phyloP scores from a whole-genome alignment of 805 yeast genomes.

The Wickerhamomyces hampshirensis region DNA sequence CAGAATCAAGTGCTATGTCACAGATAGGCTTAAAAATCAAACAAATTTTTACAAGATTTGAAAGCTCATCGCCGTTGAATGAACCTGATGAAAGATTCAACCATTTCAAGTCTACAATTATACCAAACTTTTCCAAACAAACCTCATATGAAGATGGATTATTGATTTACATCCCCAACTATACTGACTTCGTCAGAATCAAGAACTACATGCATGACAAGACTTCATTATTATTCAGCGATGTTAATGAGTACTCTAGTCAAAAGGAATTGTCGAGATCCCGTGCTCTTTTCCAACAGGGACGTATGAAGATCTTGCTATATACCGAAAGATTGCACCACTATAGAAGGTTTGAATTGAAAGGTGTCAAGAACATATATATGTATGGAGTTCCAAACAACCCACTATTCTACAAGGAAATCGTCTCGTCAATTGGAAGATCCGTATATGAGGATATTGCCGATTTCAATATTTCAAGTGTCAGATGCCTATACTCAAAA shows the following conservation, averaged over 20 bases:
- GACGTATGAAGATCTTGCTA: constrained; percentile 62
- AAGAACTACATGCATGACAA: constrained; percentile 55
- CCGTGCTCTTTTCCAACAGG: constrained; percentile 63
- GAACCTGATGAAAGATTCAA: constrained; percentile 86
- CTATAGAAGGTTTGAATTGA: constrained; percentile 77
- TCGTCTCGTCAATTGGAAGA: constrained; percentile 62
- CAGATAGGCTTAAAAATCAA: constrained; percentile 61
- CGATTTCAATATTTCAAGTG: constrained; percentile 51
- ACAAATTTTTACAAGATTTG: constrained; percentile 71
- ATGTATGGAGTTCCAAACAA: constrained; percentile 84
- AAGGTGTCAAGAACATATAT: constrained; percentile 77
- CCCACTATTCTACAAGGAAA: constrained; percentile 77
- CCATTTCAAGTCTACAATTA: constrained; percentile 64
- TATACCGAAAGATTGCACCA: constrained; percentile 94
- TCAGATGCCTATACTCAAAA: constrained; percentile 63
- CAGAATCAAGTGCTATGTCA: constrained; percentile 51
- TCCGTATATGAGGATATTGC: constrained; percentile 46
- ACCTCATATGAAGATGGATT: constrained; percentile 69
- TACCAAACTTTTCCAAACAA: constrained; percentile 64
- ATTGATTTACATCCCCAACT: constrained; percentile 76
- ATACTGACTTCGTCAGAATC: constrained; percentile 78
- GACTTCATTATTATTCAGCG: constrained; percentile 61
- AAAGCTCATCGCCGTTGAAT: constrained; percentile 43
- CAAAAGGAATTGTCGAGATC: constrained; percentile 67
- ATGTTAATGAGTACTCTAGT: constrained; percentile 78